Conservation (phyloP, 1,139 yeast genomes). For the Kluyveromyces sp. region DNA sequence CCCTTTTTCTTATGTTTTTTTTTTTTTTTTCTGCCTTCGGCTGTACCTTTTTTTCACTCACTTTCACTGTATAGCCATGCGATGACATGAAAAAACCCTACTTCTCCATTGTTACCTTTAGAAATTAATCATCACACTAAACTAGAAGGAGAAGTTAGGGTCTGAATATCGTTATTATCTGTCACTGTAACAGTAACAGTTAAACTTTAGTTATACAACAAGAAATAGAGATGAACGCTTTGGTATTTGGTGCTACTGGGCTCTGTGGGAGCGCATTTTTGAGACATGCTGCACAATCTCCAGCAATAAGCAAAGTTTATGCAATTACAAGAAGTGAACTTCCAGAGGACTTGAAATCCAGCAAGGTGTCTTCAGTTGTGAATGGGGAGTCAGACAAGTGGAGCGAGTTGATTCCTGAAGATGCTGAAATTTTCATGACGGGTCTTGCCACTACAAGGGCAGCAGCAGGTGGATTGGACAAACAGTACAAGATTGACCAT, state of each 20-base stretch:
- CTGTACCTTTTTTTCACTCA: background rate
- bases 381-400: slow-evolving; percentile 39
- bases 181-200: background rate
- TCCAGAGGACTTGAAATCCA: slow-evolving; percentile 11
- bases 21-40: too few relatives aligned
- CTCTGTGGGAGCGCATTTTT: slow-evolving; percentile 47
- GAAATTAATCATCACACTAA: too few relatives aligned
- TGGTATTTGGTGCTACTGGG: slow-evolving; percentile 54
- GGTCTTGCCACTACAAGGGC: slow-evolving; percentile 72
- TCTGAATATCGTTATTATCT: too few relatives aligned
- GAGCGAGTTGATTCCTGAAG: slow-evolving; percentile 28
- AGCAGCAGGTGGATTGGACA: slow-evolving; percentile 59
- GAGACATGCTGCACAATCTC: slow-evolving; percentile 32
- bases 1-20: too few relatives aligned
- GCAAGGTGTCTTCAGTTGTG: slow-evolving; percentile 24
- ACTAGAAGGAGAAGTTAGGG: too few relatives aligned
- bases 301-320: slow-evolving; percentile 31
- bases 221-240: slow-evolving; percentile 13
- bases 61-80: too few relatives aligned
- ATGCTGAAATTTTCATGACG: slow-evolving; percentile 39
- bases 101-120: too few relatives aligned
- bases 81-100: too few relatives aligned
- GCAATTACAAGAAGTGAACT: slow-evolving; percentile 41
- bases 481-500: slow-evolving; percentile 60
- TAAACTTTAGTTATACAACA: background rate